Conservation (phyloP, 2,329 filamentous ascomycete genomes). For the Trichoderma sp. region DNA sequence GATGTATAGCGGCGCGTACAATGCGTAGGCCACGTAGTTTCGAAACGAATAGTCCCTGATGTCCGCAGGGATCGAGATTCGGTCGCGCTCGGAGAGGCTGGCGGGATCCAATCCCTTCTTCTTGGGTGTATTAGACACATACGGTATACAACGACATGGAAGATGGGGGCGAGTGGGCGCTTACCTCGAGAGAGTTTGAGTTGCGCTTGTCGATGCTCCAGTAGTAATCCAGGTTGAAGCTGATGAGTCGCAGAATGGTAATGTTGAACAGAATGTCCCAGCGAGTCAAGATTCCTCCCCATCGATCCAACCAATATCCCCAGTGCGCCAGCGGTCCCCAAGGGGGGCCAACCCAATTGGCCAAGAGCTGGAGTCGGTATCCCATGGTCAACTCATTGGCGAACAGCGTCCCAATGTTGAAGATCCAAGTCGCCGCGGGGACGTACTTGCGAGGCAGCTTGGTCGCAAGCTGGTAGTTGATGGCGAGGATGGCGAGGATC, state of each 20-base stretch:
- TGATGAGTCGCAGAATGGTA: conserved; percentile 87
- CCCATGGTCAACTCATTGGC: conserved; percentile 83
- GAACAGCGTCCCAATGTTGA: conserved; percentile 84
- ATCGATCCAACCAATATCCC: conserved; percentile 74
- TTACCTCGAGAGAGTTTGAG: conserved; percentile 78
- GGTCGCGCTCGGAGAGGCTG: conserved; percentile 84
- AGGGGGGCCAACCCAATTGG: conserved; percentile 51
- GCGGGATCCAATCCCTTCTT: conserved; percentile 95
- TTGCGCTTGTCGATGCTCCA: conserved; percentile 74
- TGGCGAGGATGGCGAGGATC: conserved; percentile 73
- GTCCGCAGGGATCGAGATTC: conserved; percentile 74
- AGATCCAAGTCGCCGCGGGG: conserved; percentile 80
- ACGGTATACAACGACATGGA: not conserved
- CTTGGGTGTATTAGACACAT: conserved; percentile 70
- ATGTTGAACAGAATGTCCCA: conserved; percentile 99
- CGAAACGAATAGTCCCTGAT: conserved; percentile 73
- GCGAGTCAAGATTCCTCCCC: conserved; percentile 79
- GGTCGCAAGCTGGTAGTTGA: conserved; percentile 81
- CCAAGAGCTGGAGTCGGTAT: conserved; percentile 70
- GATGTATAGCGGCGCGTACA: conserved; percentile 93
- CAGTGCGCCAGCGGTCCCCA: conserved; percentile 56
- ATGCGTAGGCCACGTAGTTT: conserved; percentile 85
- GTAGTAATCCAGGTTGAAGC: conserved; percentile 96
- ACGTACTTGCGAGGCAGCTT: conserved; percentile 69
- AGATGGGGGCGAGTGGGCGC: conserved; percentile 36